phyloP scores from a whole-genome alignment of 352 stramenopile genomes.

The Pythium biforme region DNA sequence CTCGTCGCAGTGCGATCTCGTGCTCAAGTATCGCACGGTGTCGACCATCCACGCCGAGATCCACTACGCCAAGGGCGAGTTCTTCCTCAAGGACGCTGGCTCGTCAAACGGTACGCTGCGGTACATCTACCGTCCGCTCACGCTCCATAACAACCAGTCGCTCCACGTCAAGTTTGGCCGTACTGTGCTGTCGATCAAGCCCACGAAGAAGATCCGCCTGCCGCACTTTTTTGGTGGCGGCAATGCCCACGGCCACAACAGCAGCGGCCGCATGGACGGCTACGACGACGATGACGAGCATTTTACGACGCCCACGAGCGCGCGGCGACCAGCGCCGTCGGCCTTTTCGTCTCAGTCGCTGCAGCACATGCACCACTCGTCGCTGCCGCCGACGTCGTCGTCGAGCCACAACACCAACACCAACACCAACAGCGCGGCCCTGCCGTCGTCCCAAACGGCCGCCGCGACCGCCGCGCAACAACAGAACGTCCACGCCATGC shows the following conservation, averaged over 20 bases:
- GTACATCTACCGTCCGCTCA: conserved; percentile 93
- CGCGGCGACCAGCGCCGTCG: conserved; percentile 58
- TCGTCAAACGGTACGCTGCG: conserved; percentile 94
- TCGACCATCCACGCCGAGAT: conserved; percentile 94
- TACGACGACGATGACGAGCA: conserved; percentile 67
- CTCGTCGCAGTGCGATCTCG: conserved; percentile 93
- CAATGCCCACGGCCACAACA: conserved; percentile 45
- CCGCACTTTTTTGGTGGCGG: conserved; percentile 76
- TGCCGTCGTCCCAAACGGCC: conserved; percentile 18
- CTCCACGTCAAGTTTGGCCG: conserved; percentile 86
- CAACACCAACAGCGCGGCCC: not conserved
- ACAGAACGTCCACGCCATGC: conserved; percentile 32
- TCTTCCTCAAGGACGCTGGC: conserved; percentile 92
- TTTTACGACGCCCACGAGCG: conserved; percentile 63
- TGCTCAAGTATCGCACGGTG: conserved; percentile 95
- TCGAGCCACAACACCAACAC: no score
- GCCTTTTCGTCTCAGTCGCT: conserved; percentile 25
- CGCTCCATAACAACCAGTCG: conserved; percentile 88
- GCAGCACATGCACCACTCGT: conserved; percentile 34
- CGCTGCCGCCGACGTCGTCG: conserved; percentile 17
- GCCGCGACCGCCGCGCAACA: conserved; percentile 38
- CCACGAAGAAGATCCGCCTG: conserved; percentile 86
- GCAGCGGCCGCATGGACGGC: conserved; percentile 55
- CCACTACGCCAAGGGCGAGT: conserved; percentile 93
- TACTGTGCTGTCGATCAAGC: conserved; percentile 86